Percentiles rank a stretch among this genome's conserved stretches.
These are phyloP conservation scores for Nepenthes gracilis DNA, from an alignment of 148 eudicot genomes.

Conservation along the genomic window DNA sequence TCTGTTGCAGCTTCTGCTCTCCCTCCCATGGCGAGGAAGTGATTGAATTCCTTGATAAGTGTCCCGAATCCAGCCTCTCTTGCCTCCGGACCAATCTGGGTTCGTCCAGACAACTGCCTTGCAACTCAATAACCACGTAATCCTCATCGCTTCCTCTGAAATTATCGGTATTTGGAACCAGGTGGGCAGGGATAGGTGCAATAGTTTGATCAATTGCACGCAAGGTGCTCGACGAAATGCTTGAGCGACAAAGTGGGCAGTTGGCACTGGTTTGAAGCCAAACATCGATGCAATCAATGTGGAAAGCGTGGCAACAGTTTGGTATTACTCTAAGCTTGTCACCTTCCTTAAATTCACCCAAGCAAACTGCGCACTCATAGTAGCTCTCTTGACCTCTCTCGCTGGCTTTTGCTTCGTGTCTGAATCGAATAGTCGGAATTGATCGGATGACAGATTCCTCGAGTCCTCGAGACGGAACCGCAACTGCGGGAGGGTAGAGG, in stretches of 20 bases:
- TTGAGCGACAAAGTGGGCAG: constrained; percentile 76
- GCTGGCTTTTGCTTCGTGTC: constrained; percentile 1
- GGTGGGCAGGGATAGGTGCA: constrained; percentile 14
- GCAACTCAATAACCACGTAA: constrained; percentile 67
- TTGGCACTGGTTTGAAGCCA: constrained; percentile 79
- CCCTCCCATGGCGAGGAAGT: constrained; percentile 11
- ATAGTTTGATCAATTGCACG: constrained; percentile 6
- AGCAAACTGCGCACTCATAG: constrained; percentile 69
- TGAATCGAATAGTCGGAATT: constrained; percentile 53
- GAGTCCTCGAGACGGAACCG: constrained; percentile 29
- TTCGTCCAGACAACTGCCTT: constrained; percentile 16
- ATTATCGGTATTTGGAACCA: constrained; percentile 2
- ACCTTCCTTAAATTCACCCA: constrained; percentile 53
- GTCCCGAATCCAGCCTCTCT: constrained; percentile 14
- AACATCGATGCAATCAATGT: constrained; percentile 85
- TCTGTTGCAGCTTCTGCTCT: constrained; percentile 1
- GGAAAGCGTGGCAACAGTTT: constrained; percentile 65
- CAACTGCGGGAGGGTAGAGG: constrained; percentile 13
- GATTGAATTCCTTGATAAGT: not conserved
- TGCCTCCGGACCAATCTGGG: constrained; percentile 18
- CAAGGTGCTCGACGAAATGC: constrained; percentile 30
- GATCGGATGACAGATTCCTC: constrained; percentile 60
- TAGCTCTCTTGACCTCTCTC: constrained; percentile 1
- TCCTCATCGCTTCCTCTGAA: constrained; percentile 39
- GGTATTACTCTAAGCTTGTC: constrained; percentile 74